Percentiles rank a stretch among this genome's conserved stretches.
Evolutionary conservation across 2,329 filamentous ascomycete species (phyloP).

Genomic region (Amauroascus verrucosus): DNA sequence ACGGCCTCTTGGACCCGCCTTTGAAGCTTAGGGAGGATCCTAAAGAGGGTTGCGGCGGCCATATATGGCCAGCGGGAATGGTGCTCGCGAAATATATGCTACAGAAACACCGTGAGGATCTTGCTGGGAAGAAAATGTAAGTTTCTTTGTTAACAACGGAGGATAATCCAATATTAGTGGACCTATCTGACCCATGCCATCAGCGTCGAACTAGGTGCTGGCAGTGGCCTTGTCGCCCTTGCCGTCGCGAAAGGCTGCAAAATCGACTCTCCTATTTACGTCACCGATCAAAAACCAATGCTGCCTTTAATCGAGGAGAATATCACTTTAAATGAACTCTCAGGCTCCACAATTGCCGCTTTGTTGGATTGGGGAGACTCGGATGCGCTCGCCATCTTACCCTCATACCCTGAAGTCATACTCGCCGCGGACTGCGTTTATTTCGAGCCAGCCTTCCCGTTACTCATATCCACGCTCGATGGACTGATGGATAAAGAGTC

Average conservation of each 20-base stretch:
- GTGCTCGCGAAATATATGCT: conserved; percentile 79
- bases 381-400: conserved; percentile 30
- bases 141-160: no score
- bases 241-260: conserved; percentile 49
- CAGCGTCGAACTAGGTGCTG: conserved; percentile 84
- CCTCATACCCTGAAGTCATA: conserved; percentile 59
- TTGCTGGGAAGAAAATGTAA: conserved; percentile 62
- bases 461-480: conserved; percentile 67
- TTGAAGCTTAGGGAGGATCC: conserved; percentile 78
- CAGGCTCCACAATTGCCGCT: conserved; percentile 51
- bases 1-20: conserved; percentile 58
- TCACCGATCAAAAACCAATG: conserved; percentile 87
- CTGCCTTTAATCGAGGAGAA: conserved; percentile 76
- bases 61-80: conserved; percentile 91
- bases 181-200: no score
- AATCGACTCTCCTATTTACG: conserved; percentile 50
- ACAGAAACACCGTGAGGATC: conserved; percentile 54
- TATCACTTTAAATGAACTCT: conserved; percentile 66
- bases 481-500: conserved; percentile 57
- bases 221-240: conserved; percentile 72
- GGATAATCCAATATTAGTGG: no score
- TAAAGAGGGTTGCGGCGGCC: conserved; percentile 77
- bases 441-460: conserved; percentile 88
- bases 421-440: conserved; percentile 97
- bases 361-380: conserved; percentile 67